These are phyloP conservation scores for Entrophospora sp. DNA, from an alignment of 192 early-diverging fungal species.

Conservation along the genomic window DNA sequence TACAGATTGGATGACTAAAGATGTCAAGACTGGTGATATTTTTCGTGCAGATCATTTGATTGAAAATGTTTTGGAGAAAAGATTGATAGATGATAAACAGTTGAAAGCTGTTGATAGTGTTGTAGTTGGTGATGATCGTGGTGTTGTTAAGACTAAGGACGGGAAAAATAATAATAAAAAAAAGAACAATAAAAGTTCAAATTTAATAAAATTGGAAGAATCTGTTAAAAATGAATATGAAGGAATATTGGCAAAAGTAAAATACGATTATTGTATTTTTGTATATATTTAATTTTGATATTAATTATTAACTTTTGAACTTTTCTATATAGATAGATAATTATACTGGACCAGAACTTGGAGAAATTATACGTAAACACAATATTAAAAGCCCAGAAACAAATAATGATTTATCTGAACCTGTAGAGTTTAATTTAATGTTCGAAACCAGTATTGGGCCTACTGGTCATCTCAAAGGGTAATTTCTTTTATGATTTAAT, in stretches of 20 bases:
- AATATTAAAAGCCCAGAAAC: slow-evolving; percentile 88
- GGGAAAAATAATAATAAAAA: slow-evolving; percentile 66
- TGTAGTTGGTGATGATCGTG: background rate
- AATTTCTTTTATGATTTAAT: slow-evolving; percentile 2
- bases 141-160: slow-evolving; percentile 26
- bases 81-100: slow-evolving; percentile 80
- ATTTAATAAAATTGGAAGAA: slow-evolving; percentile 56
- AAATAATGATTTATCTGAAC: slow-evolving; percentile 82
- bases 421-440: slow-evolving; percentile 98
- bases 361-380: slow-evolving; percentile 70
- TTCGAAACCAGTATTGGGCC: slow-evolving; percentile 97
- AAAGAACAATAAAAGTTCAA: slow-evolving; percentile 55
- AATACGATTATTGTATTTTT: slow-evolving; percentile 3
- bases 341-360: slow-evolving; percentile 78
- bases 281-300: background rate
- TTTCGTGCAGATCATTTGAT: slow-evolving; percentile 97
- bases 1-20: slow-evolving; percentile 97
- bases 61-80: slow-evolving; percentile 83
- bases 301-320: background rate
- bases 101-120: too few relatives aligned
- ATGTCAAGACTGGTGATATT: slow-evolving; percentile 84
- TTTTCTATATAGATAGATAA: slow-evolving; percentile 77
- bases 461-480: slow-evolving; percentile 87
- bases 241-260: slow-evolving; percentile 74
- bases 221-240: slow-evolving; percentile 63